Conservation (phyloP, 1,284 basidiomycete genomes). For the Puccinia hordei region DNA sequence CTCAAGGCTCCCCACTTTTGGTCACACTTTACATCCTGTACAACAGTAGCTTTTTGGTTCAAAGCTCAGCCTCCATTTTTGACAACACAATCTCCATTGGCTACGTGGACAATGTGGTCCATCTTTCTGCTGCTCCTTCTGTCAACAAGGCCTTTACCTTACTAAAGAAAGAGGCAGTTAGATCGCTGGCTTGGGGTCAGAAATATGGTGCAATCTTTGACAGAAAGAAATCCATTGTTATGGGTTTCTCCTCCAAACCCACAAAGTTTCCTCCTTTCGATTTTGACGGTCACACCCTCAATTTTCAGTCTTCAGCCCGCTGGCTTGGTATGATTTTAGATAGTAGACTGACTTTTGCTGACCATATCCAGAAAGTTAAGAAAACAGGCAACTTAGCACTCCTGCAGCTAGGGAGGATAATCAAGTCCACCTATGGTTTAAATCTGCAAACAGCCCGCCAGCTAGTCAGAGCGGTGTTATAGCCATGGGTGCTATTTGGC, state of each 20-base stretch:
- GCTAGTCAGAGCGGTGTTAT: constrained; percentile 9
- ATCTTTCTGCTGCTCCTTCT: constrained; percentile 5
- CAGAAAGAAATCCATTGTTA: constrained; percentile 7
- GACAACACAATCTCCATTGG: constrained; percentile 16
- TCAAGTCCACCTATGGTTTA: constrained; percentile 11
- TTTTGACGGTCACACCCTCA: too few relatives aligned
- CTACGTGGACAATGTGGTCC: too few relatives aligned
- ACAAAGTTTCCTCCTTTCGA: too few relatives aligned
- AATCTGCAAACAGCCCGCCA: not conserved
- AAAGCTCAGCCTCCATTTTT: not conserved
- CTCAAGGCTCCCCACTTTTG: constrained; percentile 25
- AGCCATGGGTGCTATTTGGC: not conserved
- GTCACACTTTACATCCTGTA: constrained; percentile 26
- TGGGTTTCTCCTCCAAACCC: too few relatives aligned
- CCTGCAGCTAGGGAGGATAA: constrained; percentile 2
- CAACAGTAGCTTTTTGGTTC: constrained; percentile 16
- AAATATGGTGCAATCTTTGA: constrained; percentile 30
- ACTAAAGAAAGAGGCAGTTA: not conserved
- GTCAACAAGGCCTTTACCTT: not conserved
- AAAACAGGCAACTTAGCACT: not conserved
- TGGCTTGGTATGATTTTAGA: too few relatives aligned
- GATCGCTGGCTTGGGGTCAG: not conserved
- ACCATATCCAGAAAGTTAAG: too few relatives aligned
- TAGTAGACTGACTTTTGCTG: too few relatives aligned
- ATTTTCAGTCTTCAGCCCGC: too few relatives aligned